phyloP scores from a whole-genome alignment of 2,329 filamentous ascomycete species.

The Didymella keratinophila region DNA sequence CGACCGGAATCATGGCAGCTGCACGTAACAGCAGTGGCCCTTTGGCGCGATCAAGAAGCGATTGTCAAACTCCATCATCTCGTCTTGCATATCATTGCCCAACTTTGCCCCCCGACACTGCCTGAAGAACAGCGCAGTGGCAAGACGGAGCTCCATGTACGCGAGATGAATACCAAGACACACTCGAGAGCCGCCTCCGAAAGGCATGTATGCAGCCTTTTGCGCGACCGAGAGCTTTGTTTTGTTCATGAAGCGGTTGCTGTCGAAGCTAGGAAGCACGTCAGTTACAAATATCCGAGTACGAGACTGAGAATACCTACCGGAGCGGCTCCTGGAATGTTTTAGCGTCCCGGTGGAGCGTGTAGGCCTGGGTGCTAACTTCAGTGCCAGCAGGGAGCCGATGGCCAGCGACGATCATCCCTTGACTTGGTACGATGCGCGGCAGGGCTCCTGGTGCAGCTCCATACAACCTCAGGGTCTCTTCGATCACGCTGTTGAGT shows the following conservation, averaged over 20 bases:
- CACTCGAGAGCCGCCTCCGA: slow-evolving; percentile 71
- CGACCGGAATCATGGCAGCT: slow-evolving; percentile 13
- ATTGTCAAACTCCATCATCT: slow-evolving; percentile 52
- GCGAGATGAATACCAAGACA: slow-evolving; percentile 74
- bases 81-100: slow-evolving; percentile 35
- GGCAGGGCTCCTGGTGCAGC: slow-evolving; percentile 48
- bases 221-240: slow-evolving; percentile 27
- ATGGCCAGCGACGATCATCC: slow-evolving; percentile 46
- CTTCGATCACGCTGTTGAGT: slow-evolving; percentile 50
- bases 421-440: slow-evolving; percentile 46
- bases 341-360: slow-evolving; percentile 46
- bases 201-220: slow-evolving; percentile 69
- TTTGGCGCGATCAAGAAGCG: slow-evolving; percentile 53
- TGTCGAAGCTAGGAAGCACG: slow-evolving; percentile 38
- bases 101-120: slow-evolving; percentile 48
- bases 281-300: slow-evolving; percentile 1
- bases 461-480: slow-evolving; percentile 50
- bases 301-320: slow-evolving; percentile 21
- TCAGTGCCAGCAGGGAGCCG: slow-evolving; percentile 47
- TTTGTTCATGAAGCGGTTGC: slow-evolving; percentile 39
- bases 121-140: slow-evolving; percentile 60
- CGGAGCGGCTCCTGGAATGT: slow-evolving; percentile 33
- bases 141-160: slow-evolving; percentile 61
- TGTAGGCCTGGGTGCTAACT: slow-evolving; percentile 52
- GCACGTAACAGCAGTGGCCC: slow-evolving; percentile 52